Percentiles rank a stretch among this genome's conserved stretches.
phyloP scores from a whole-genome alignment of 2,329 filamentous ascomycete species.

The Penicillium sclerotiorum region DNA sequence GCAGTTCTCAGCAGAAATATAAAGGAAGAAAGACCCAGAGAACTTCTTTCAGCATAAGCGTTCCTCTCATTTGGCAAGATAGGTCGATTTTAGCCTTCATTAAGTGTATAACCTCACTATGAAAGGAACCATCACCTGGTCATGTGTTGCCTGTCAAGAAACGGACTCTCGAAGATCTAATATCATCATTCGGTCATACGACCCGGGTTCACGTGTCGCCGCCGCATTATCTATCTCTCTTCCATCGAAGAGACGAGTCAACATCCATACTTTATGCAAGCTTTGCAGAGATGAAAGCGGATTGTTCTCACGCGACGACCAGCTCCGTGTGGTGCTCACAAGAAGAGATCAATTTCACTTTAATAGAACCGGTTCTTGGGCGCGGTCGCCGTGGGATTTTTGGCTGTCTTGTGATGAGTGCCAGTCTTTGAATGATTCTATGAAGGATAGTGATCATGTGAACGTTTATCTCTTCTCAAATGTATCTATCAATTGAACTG shows the following conservation, averaged over 20 bases:
- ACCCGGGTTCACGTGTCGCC: background rate
- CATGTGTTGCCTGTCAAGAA: background rate
- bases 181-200: background rate
- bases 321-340: background rate
- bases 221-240: background rate
- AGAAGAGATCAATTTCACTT: background rate
- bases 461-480: background rate
- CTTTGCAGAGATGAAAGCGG: background rate
- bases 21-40: too few relatives aligned
- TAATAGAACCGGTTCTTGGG: background rate
- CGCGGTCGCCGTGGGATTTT: background rate
- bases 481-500: background rate
- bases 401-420: background rate
- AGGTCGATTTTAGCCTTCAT: too few relatives aligned
- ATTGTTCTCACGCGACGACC: background rate
- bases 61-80: too few relatives aligned
- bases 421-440: background rate
- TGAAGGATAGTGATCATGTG: background rate
- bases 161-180: background rate
- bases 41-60: too few relatives aligned
- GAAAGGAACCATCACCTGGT: constrained; percentile 1
- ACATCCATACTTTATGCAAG: background rate
- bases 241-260: background rate
- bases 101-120: too few relatives aligned
- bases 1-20: too few relatives aligned